Evolutionary conservation across 225 moss, liverwort and hornwort genomes (phyloP).

Genomic region (Bryum argenteum): DNA sequence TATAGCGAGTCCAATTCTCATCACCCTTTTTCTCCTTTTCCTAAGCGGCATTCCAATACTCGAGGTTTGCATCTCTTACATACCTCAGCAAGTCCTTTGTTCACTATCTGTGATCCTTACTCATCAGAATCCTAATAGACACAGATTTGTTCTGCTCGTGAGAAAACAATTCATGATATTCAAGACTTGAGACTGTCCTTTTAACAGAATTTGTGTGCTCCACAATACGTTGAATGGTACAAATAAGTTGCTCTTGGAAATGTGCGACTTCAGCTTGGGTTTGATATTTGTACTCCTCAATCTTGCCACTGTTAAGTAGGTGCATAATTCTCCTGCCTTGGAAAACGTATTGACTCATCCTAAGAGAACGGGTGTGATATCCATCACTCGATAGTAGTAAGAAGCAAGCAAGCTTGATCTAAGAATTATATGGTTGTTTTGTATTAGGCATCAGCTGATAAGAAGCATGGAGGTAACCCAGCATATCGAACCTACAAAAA

Average conservation of each 20-base stretch:
- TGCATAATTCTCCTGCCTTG: not conserved
- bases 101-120: not conserved
- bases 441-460: slow-evolving; percentile 70
- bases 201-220: not conserved
- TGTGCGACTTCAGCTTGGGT: not conserved
- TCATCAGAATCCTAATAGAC: not conserved
- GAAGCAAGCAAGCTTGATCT: slow-evolving; percentile 15
- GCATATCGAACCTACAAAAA: slow-evolving; percentile 74
- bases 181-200: not conserved
- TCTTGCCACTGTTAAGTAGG: not conserved
- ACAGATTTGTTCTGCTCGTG: not conserved
- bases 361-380: not conserved
- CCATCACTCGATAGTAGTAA: slow-evolving; percentile 10
- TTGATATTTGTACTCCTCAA: not conserved
- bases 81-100: not conserved
- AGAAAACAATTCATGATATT: not conserved
- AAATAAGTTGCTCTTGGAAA: not conserved
- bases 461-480: slow-evolving; percentile 72
- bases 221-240: not conserved
- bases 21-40: slow-evolving; percentile 79
- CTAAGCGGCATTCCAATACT: slow-evolving; percentile 89
- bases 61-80: slow-evolving; percentile 53
- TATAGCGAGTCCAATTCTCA: slow-evolving; percentile 73
- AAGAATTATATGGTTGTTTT: slow-evolving; percentile 16
- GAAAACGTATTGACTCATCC: not conserved